phyloP scores from a whole-genome alignment of 1,139 yeast genomes.

The Pichiaceae sp. region DNA sequence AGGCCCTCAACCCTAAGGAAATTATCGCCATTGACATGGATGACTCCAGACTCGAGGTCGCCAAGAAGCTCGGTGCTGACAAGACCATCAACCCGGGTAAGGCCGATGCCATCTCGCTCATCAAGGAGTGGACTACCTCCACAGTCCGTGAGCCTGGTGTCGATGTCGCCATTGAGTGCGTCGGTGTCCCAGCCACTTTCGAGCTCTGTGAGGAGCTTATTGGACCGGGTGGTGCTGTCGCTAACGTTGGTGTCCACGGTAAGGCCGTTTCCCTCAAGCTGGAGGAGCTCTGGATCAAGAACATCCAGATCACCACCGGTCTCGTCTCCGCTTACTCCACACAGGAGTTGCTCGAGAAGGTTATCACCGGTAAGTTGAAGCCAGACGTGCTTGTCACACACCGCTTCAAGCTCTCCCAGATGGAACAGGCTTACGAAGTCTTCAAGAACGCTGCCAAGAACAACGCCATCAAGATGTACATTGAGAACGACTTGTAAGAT shows the following conservation, averaged over 20 bases:
- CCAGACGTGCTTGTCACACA: slow-evolving; percentile 51
- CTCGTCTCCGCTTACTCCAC: slow-evolving; percentile 36
- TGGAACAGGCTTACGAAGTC: slow-evolving; percentile 52
- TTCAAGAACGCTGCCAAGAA: slow-evolving; percentile 37
- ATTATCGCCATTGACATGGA: slow-evolving; percentile 36
- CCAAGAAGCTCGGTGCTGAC: slow-evolving; percentile 35
- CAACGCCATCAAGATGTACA: slow-evolving; percentile 34
- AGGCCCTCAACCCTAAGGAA: slow-evolving; percentile 28
- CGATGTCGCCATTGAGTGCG: slow-evolving; percentile 43
- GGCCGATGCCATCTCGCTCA: slow-evolving; percentile 22
- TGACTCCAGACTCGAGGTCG: slow-evolving; percentile 32
- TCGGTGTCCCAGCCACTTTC: slow-evolving; percentile 38
- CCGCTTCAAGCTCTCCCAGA: slow-evolving; percentile 48
- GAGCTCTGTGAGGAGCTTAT: slow-evolving; percentile 35
- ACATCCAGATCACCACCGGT: slow-evolving; percentile 35
- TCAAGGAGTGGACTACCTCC: slow-evolving; percentile 21
- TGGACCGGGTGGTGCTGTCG: slow-evolving; percentile 38
- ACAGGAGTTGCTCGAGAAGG: slow-evolving; percentile 25
- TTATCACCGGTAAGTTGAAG: slow-evolving; percentile 25
- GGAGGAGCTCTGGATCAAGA: slow-evolving; percentile 38
- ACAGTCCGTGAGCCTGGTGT: slow-evolving; percentile 29
- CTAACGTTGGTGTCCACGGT: slow-evolving; percentile 42
- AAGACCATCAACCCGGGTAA: slow-evolving; percentile 30
- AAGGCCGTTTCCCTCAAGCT: slow-evolving; percentile 31
- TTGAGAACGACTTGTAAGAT: slow-evolving; percentile 8